Base-by-base conservation (phyloP, 1,284 basidiomycete species). In the Melampsora larici-populina region DNA sequence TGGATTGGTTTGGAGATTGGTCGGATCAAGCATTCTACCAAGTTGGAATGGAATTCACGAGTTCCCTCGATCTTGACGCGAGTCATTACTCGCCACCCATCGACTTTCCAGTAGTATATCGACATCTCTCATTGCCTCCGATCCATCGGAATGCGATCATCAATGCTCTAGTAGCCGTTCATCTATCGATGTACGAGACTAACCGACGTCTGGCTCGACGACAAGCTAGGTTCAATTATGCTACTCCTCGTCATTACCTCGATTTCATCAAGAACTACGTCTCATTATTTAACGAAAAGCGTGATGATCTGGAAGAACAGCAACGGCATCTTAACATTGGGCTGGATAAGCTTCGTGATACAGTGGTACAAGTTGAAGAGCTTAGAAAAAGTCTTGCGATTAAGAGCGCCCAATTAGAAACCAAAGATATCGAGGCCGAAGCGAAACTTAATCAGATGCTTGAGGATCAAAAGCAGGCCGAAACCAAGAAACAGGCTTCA, bases 261-360 rank as follows among this genome's bases (percentile, higher is more conserved):
- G 97, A 99, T 83, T 97, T 99, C 83, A 96, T 99, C 85, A 93
- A 97, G 81, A 95, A 99, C 82, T 99, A 97, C 82, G 95, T 98
- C 49, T 89, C 90, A n/a, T 88, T 99, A 43, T 94, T 95, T 82
- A 93, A 91, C 78, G 95, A 99, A 85, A 99, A 99, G 85, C 91
- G 94, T n/a, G 95, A 97, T 81, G 94, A 97, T 82, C 88, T 99
- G 33, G 97, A 99, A 84, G 97, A 99, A 83, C 95, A 99, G 84
- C 97, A 99, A 83, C 91, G 97, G 48, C 97, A 99, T 86, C 88
- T 99, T 78, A 96, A 99, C 82, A 94, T 99, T 79, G 97, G 97
- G 81, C 89, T 99, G 66, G 96, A 99, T 85, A 99, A 99, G 77
- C 89, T 99, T 29, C 91, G 90, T 55, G 93, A 95, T 79, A 99